These are phyloP conservation scores for Lactarius indigo DNA, from an alignment of 768 basidiomycete genomes.

Conservation along the genomic window DNA sequence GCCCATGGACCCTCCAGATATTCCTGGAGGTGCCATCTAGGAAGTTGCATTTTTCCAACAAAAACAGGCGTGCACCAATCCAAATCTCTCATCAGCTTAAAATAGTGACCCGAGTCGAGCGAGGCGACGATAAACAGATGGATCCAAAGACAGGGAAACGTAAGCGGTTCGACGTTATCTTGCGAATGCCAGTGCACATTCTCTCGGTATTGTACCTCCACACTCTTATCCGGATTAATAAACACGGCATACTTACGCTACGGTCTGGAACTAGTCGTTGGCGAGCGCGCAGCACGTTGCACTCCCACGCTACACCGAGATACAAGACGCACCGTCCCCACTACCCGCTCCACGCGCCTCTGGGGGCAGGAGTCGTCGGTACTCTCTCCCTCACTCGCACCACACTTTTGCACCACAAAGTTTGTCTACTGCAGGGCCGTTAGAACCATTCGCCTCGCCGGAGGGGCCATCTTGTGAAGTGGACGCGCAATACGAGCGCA, in stretches of 20 bases:
- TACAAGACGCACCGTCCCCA: background rate
- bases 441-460: background rate
- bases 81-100: slow-evolving; percentile 74
- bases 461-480: slow-evolving; percentile 26
- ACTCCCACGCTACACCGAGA: slow-evolving; percentile 16
- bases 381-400: background rate
- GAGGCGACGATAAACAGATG: slow-evolving; percentile 62
- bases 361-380: background rate
- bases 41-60: slow-evolving; percentile 70
- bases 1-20: slow-evolving; percentile 67
- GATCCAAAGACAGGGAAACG: slow-evolving; percentile 67
- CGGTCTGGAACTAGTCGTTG: slow-evolving; percentile 2
- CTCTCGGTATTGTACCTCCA: slow-evolving; percentile 61
- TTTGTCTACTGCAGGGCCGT: background rate
- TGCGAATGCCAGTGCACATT: slow-evolving; percentile 82
- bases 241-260: background rate
- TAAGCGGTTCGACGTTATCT: slow-evolving; percentile 83
- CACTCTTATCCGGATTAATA: background rate
- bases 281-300: slow-evolving; percentile 12
- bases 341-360: background rate
- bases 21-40: slow-evolving; percentile 66
- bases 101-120: slow-evolving; percentile 77
- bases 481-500: slow-evolving; percentile 43
- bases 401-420: background rate
- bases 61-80: slow-evolving; percentile 74